Evolutionary conservation across 805 yeast genomes (phyloP).

Genomic region (Suhomyces sp.): DNA sequence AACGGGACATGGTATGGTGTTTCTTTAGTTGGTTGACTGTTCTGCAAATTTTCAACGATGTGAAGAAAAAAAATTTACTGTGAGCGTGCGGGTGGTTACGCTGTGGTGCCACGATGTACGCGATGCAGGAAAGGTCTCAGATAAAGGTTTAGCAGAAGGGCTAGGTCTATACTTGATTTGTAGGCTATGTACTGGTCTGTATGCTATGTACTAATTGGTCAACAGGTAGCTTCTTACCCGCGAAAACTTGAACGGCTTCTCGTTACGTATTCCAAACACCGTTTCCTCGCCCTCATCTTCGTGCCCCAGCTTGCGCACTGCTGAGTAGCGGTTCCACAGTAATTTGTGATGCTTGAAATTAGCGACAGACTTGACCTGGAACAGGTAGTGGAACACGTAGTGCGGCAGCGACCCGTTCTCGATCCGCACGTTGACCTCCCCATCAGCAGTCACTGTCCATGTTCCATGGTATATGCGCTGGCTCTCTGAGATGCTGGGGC

Average conservation of each 20-base stretch:
- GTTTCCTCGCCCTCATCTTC: constrained; percentile 48
- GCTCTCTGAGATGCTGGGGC: constrained; percentile 20
- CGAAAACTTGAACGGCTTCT: constrained; percentile 75
- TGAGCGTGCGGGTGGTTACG: constrained; percentile 10
- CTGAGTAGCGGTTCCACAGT: constrained; percentile 66
- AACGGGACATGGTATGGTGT: constrained; percentile 70
- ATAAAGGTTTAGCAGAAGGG: not conserved
- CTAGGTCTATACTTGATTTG: not conserved
- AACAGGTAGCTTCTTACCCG: constrained; percentile 47
- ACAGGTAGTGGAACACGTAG: constrained; percentile 61
- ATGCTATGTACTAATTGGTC: constrained; percentile 4
- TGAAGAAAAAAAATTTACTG: constrained; percentile 8
- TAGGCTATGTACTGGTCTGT: not conserved
- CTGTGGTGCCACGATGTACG: constrained; percentile 8
- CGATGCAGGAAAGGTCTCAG: not conserved
- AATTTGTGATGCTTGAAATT: constrained; percentile 62
- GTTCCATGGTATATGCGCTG: constrained; percentile 45
- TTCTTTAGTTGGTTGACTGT: not conserved
- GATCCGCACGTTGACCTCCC: constrained; percentile 46
- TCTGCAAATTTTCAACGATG: constrained; percentile 28
- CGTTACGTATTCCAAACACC: constrained; percentile 60
- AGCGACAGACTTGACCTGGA: constrained; percentile 53
- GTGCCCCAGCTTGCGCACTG: constrained; percentile 38
- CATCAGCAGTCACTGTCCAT: constrained; percentile 58
- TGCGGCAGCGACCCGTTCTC: constrained; percentile 57